Evolutionary conservation across 2,329 filamentous ascomycete genomes (phyloP).

Genomic region (Fusarium sterilihyphosum): DNA sequence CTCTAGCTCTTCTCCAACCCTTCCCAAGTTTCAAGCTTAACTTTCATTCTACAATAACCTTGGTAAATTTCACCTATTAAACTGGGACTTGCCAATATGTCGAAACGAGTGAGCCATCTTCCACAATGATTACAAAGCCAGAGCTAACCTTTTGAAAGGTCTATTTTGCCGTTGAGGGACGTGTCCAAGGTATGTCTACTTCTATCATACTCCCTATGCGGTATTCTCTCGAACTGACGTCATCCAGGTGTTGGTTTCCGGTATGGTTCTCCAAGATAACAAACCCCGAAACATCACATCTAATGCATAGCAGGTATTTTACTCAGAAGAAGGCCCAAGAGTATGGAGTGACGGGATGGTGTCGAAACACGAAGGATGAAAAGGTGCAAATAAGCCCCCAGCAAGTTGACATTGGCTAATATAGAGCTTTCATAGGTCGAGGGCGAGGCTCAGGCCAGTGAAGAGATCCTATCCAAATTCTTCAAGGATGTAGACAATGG

Average conservation of each 20-base stretch:
- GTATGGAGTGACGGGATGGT: slow-evolving; percentile 68
- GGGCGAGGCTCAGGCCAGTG: slow-evolving; percentile 85
- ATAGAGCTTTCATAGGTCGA: slow-evolving; percentile 71
- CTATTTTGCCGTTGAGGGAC: slow-evolving; percentile 72
- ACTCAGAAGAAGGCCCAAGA: slow-evolving; percentile 62
- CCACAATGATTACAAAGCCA: not conserved
- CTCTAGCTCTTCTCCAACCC: not conserved
- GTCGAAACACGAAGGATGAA: slow-evolving; percentile 65
- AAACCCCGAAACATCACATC: not conserved
- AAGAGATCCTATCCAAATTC: slow-evolving; percentile 72
- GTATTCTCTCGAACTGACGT: slow-evolving; percentile 40
- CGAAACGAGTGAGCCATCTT: slow-evolving; percentile 47
- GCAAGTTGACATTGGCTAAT: not conserved
- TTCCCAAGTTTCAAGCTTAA: not conserved
- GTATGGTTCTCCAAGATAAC: slow-evolving; percentile 43
- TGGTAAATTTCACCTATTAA: not conserved
- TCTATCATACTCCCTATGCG: not conserved
- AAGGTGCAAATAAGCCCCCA: slow-evolving; percentile 53
- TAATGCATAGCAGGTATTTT: slow-evolving; percentile 58
- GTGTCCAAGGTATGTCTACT: slow-evolving; percentile 70
- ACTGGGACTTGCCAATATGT: slow-evolving; percentile 38
- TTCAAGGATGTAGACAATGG: slow-evolving; percentile 80
- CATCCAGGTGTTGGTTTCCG: slow-evolving; percentile 65
- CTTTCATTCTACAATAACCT: not conserved
- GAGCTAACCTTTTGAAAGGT: slow-evolving; percentile 54